These are phyloP conservation scores for Termitomyces sp. DNA, from an alignment of 768 basidiomycete species.

Conservation along the genomic window DNA sequence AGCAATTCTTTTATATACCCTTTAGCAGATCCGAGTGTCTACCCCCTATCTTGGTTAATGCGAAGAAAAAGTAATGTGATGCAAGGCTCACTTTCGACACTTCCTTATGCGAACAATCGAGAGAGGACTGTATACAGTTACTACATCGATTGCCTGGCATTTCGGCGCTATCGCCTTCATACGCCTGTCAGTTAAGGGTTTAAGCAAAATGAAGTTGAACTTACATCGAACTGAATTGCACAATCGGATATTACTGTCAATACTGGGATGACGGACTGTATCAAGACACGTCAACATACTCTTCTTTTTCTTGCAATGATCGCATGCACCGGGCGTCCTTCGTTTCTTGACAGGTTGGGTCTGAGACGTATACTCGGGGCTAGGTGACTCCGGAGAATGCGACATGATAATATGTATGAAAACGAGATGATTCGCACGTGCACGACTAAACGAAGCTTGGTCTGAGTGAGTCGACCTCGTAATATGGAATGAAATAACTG, in stretches of 20 bases:
- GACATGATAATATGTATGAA: not conserved
- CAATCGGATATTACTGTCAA: not conserved
- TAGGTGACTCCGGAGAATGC: not conserved
- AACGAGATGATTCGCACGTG: not conserved
- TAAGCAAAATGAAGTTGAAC: slow-evolving; percentile 1
- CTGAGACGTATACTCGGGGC: not conserved
- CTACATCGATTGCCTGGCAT: slow-evolving; percentile 59
- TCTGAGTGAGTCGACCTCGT: not conserved
- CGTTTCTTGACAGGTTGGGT: slow-evolving; percentile 39
- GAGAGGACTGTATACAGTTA: slow-evolving; percentile 53
- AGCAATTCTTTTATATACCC: slow-evolving; percentile 33
- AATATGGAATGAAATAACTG: not conserved
- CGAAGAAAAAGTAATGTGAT: not conserved
- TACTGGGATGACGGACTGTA: not conserved
- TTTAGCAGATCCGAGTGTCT: slow-evolving; percentile 60
- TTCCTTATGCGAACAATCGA: slow-evolving; percentile 66
- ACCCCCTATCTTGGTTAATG: not conserved
- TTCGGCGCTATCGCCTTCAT: slow-evolving; percentile 62
- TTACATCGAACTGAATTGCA: slow-evolving; percentile 28
- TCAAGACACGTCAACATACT: slow-evolving; percentile 29
- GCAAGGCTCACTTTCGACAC: slow-evolving; percentile 49
- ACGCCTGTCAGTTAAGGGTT: slow-evolving; percentile 34
- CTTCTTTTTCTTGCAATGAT: slow-evolving; percentile 71
- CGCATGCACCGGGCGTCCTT: slow-evolving; percentile 64
- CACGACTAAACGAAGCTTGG: not conserved